Evolutionary conservation across 805 yeast genomes (phyloP), one percentile per base, ranked within the genome.

Genomic region (Candida sonorensis): DNA sequence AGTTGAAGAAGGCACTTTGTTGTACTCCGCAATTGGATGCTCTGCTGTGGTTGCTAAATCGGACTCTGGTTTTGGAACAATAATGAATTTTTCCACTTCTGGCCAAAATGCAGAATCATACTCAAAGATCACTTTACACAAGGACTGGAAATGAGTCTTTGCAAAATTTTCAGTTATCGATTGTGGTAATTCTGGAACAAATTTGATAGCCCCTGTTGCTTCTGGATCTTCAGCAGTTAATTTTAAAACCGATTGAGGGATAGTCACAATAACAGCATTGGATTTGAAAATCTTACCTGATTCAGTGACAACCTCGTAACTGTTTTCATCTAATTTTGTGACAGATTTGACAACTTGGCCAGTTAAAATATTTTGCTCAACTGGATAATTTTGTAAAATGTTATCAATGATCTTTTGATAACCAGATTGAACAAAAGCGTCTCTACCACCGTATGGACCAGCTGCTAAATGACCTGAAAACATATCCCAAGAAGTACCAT

Each of bases 231-330:
- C 37, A 1, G 41, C 36, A 1, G 57, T 52, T 25, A 67, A 48
- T 25, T 61, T 58, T 29, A 72, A 53, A 5, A 72, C 57, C 21
- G 72, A 64, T 33, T 61, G 66, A 2, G 78, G 78, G 7, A 71
- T 65, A 2, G 76, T 64, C 5, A 70, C 70, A n/a, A 72, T 50
- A 22, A 66, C 43, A 46, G 62, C 66, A 27, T 64, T 58, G 5
- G 50, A 35, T 1, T 29, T 38, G 34, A 31, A 50, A 1, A 11
- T n/a, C 2, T 27, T 17, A 3, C 54, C 55, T 14, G 30, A 37
- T 2, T 30, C 34, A 7, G 53, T 50, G 4, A 34, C 23, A 16
- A 51, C 36, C 10, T 34, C 35, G 28, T 47, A 37, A 2, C 36
- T 36, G 5, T 37, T 42, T 3, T 26, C 29, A 17, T 30, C 26